Evolutionary conservation across 441 rosid genomes (phyloP).

Genomic region (Brassica balearica): DNA sequence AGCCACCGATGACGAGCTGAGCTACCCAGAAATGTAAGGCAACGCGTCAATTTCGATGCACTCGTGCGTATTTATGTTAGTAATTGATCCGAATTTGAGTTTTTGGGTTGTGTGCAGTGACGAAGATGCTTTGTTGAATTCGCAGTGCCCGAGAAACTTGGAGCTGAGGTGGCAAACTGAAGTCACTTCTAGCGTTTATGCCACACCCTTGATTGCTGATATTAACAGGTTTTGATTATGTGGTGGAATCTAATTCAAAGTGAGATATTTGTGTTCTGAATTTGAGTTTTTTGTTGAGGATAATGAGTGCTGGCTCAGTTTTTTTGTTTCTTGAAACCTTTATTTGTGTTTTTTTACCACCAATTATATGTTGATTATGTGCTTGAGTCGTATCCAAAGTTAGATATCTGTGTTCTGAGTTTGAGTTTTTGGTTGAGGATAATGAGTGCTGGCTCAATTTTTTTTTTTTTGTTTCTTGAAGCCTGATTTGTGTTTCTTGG

Average conservation of each 20-base stretch:
- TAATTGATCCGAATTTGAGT: not conserved
- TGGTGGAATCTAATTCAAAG: not conserved
- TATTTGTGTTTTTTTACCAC: not conserved
- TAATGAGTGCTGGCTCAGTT: not conserved
- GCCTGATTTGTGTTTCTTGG: slow-evolving; percentile 1
- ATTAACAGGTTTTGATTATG: slow-evolving; percentile 68
- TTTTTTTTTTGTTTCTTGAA: not conserved
- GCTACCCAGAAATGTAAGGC: slow-evolving; percentile 77
- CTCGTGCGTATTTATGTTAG: slow-evolving; percentile 2
- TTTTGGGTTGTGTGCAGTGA: slow-evolving; percentile 56
- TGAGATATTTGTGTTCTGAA: slow-evolving; percentile 18
- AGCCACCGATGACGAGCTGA: slow-evolving; percentile 82
- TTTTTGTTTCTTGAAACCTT: not conserved
- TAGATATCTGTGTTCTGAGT: slow-evolving; percentile 5
- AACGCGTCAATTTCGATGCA: not conserved
- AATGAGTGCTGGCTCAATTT: not conserved
- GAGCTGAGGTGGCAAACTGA: slow-evolving; percentile 99
- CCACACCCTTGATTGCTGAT: slow-evolving; percentile 95
- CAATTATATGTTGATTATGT: not conserved
- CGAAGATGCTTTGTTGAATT: slow-evolving; percentile 89
- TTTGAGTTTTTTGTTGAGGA: slow-evolving; percentile 26
- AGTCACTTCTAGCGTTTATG: slow-evolving; percentile 97
- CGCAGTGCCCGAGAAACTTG: slow-evolving; percentile 87
- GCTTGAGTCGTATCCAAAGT: not conserved
- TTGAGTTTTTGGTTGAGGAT: slow-evolving; percentile 27